Percentiles rank a stretch among this genome's conserved stretches.
These are phyloP conservation scores for Galeopsis tetrahit DNA, from an alignment of 257 asterid species.

Conservation along the genomic window DNA sequence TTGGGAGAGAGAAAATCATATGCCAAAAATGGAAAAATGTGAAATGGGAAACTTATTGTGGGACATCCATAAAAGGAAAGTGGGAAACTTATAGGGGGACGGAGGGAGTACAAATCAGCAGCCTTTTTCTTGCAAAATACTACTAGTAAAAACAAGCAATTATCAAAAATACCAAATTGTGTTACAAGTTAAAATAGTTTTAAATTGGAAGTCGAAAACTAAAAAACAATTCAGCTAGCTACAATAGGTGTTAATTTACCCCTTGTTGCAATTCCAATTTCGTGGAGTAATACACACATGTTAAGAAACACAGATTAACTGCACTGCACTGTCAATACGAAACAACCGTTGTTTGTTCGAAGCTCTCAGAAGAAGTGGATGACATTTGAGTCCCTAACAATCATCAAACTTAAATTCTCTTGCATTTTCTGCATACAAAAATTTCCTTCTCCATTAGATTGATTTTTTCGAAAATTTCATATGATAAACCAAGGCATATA, in stretches of 20 bases:
- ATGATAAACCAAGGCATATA: not conserved
- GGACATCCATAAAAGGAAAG: no score
- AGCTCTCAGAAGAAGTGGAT: conserved; percentile 54
- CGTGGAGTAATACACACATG: not conserved
- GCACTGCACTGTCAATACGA: no score
- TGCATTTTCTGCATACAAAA: conserved; percentile 61
- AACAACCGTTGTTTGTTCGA: not conserved
- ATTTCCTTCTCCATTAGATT: conserved; percentile 19
- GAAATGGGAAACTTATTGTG: no score
- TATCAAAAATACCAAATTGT: not conserved
- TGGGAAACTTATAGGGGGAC: no score
- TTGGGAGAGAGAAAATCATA: no score
- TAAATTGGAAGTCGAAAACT: not conserved
- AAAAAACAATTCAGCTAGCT: not conserved
- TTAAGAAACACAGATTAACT: conserved; percentile 3
- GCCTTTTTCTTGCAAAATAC: not conserved
- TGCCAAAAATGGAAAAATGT: no score
- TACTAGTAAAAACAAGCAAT: not conserved
- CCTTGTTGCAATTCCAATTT: not conserved
- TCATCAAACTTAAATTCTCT: conserved; percentile 59
- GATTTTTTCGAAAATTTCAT: no score
- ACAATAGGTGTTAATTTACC: not conserved
- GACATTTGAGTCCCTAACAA: conserved; percentile 44
- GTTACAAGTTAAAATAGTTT: not conserved
- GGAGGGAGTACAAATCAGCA: no score